These are phyloP conservation scores for Rhizopogon rudus DNA, from an alignment of 768 basidiomycete genomes.

Conservation along the genomic window DNA sequence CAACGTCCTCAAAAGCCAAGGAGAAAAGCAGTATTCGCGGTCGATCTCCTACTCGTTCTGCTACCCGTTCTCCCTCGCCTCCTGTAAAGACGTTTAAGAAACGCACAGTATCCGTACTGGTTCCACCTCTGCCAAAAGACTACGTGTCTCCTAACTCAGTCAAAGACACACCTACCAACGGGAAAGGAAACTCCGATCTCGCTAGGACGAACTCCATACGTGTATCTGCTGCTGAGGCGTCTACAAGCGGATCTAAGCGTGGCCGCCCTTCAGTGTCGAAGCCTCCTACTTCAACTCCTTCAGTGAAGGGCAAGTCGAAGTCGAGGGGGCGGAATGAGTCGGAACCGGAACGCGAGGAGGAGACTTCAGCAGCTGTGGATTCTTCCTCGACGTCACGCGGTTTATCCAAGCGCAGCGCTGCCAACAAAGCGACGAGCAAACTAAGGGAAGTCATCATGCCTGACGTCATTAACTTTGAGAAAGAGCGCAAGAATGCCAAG, in stretches of 20 bases:
- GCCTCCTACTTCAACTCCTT: neutral
- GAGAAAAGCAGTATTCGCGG: neutral
- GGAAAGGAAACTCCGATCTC: conserved; percentile 2
- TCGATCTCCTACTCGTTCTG: conserved; percentile 6
- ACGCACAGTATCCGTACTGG: conserved; percentile 22
- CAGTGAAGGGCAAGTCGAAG: conserved; percentile 3
- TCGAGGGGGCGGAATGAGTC: conserved; percentile 1
- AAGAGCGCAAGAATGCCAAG: conserved; percentile 48
- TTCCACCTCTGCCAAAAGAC: conserved; percentile 21
- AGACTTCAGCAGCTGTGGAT: conserved; percentile 9
- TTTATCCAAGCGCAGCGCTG: conserved; percentile 45
- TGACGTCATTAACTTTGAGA: conserved; percentile 65
- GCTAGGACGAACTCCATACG: conserved; percentile 15
- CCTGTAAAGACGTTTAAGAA: conserved; percentile 9
- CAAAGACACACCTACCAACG: conserved; percentile 1
- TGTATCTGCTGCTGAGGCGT: conserved; percentile 18
- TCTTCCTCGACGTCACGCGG: conserved; percentile 9
- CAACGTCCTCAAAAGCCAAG: conserved; percentile 1
- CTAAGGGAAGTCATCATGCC: conserved; percentile 64
- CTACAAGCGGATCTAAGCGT: conserved; percentile 14
- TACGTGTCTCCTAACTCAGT: conserved; percentile 16
- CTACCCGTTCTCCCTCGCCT: conserved; percentile 3
- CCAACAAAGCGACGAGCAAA: conserved; percentile 42
- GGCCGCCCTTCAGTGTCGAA: conserved; percentile 13
- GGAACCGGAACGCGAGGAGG: neutral